Evolutionary conservation across 345 rosid species (phyloP), one percentile per base, ranked within the genome.

Genomic region (Schrenkiella parvula): DNA sequence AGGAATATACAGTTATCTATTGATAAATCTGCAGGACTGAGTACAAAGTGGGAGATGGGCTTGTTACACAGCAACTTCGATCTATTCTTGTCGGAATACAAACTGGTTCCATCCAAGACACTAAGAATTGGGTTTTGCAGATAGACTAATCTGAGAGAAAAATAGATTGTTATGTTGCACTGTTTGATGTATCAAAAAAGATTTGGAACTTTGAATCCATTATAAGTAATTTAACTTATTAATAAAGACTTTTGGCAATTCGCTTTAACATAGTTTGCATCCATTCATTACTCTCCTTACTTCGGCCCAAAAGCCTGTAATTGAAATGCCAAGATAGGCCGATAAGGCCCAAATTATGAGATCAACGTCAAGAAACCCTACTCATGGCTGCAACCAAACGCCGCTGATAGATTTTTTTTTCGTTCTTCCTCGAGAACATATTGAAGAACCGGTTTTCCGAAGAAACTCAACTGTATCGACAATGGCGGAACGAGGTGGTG

Each of bases 401-500:
- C 53, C 54, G 53, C 54, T 43, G 8, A 1, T 2, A 26, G 38
- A 0, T 6, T 35, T 38, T 37, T 12, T 11, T 37, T 11, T 35
- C 42, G 15, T 34, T 2, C 37, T 9, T 31, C 7, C 37, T 34
- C 42, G 15, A 38, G n/a, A 38, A 4, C 42, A 38, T 38, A 38
- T 13, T 25, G 41, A 31, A 56, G 42, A 56, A 18, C 1, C 1
- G 26, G 2, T 12, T 6, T 1, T 14, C 6, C n/a, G n/a, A 25
- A 38, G 47, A 2, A 15, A 35, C 23, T 59, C 25, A 42, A 34
- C 52, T 62, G 39, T 11, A 17, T 11, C 29, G 38, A 47, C 15
- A 5, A 86, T 90, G 96, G 87, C 96, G 2, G 93, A 88, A 26
- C 75, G 91, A 75, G 88, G 82, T 17, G 32, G 56, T 8, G 54